Percentiles rank a stretch among this genome's conserved stretches.
Evolutionary conservation across 2,329 filamentous ascomycete species (phyloP).

Genomic region (Epichloe sp.): DNA sequence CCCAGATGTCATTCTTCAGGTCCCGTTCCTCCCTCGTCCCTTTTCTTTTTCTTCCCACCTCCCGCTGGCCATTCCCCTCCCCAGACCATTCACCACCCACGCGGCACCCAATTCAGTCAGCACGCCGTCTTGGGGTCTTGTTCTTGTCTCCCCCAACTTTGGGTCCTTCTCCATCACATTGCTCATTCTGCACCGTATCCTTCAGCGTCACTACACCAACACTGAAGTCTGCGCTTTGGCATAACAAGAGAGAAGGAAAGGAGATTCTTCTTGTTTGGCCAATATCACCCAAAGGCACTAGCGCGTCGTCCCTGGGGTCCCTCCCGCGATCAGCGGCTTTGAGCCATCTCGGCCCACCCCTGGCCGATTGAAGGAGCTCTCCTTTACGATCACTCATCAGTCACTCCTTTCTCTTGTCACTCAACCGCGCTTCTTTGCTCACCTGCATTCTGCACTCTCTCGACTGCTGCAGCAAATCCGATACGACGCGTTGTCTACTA

Average conservation of each 20-base stretch:
- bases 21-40: background rate
- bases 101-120: no score
- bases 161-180: background rate
- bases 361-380: constrained; percentile 9
- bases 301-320: constrained; percentile 17
- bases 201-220: background rate
- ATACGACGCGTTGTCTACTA: background rate
- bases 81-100: background rate
- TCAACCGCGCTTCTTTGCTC: background rate
- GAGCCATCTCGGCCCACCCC: constrained; percentile 11
- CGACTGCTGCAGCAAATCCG: constrained; percentile 7
- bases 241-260: background rate
- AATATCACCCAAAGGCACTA: constrained; percentile 9
- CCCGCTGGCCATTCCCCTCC: background rate
- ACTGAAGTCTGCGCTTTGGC: background rate
- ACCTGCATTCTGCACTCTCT: constrained; percentile 9
- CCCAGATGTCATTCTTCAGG: background rate
- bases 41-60: background rate
- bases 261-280: background rate
- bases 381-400: constrained; percentile 22
- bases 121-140: no score
- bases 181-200: background rate
- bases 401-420: constrained; percentile 23
- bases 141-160: no score
- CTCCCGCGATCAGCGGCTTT: constrained; percentile 22